Evolutionary conservation across 225 moss, liverwort and hornwort species (phyloP), one percentile per base, ranked within the genome.

Genomic region (Ulota crispa): DNA sequence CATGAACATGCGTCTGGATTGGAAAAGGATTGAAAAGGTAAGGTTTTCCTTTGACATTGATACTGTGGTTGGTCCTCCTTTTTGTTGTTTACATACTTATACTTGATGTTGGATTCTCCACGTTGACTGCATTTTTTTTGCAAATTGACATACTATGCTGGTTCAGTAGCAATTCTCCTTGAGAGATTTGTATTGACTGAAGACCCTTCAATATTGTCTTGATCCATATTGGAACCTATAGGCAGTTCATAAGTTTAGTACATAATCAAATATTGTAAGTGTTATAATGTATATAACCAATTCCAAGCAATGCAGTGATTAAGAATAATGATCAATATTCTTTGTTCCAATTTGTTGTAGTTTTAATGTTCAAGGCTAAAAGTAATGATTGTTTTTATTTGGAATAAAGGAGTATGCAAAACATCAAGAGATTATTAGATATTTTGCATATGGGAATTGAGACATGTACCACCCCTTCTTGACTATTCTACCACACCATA

Each of bases 11-110:
- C 1, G 2, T 1, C 27, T 37, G 27, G 0, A 72, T 63, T 20
- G 80, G 80, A 26, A 62, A 72, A 37, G 63, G 20, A 72, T 50
- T 80, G 20, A 72, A 80, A 12, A 8, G 1, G 34, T 24, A 11
- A 6, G 20, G 26, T 72, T 72, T 36, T 3, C 27, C 27, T 4
- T 71, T 20, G 0, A 13, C 80, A 80, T 36, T 36, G 12, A 50
- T 80, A 72, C 4, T 50, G 34, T 11, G 80, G 71, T 50, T 80
- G 80, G 4, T 50, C 2, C 2, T 1, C 1, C 2, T 80, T 80
- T 26, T 50, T 72, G 26, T 80, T 80, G 34, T 80, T 80, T 19
- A 71, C 20, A 8, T n/a, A 80, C 26, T 80, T 80, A 19, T 47
- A 80, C 26, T 24, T 26, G 12, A 45, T 1, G 0, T 72, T 63